Evolutionary conservation across 805 yeast species (phyloP).

Genomic region (Martiniozyma abietophila): DNA sequence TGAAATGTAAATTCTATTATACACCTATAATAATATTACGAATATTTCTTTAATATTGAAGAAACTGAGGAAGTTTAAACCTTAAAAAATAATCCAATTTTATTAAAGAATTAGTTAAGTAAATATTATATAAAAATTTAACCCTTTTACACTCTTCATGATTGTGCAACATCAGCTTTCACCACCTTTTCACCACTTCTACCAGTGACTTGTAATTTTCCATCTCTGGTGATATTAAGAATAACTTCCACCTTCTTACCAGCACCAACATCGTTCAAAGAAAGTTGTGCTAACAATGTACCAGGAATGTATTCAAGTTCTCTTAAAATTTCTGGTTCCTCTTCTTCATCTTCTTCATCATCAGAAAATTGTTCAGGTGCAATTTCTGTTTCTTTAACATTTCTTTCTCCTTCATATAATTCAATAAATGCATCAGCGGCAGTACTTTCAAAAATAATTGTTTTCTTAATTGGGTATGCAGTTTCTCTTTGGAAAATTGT

Average conservation of each 20-base stretch:
- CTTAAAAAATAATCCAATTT: background rate
- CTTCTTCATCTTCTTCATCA: conserved; percentile 51
- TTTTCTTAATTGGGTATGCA: conserved; percentile 81
- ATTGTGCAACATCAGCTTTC: conserved; percentile 35
- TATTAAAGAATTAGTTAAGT: background rate
- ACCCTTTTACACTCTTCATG: conserved; percentile 10
- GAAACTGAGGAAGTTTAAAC: too few species aligned
- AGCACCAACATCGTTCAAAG: conserved; percentile 58
- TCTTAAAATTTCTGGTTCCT: conserved; percentile 82
- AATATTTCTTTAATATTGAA: too few species aligned
- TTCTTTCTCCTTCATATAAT: conserved; percentile 78
- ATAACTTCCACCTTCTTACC: conserved; percentile 61
- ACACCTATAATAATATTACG: too few species aligned
- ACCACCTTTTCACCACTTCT: conserved; percentile 44
- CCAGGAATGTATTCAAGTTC: conserved; percentile 69
- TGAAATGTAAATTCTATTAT: too few species aligned
- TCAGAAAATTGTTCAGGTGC: conserved; percentile 55
- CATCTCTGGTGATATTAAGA: conserved; percentile 56
- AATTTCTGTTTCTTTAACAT: conserved; percentile 70
- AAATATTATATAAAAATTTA: background rate
- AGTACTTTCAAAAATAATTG: conserved; percentile 54
- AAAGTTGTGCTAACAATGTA: conserved; percentile 67
- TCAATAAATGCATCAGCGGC: conserved; percentile 56
- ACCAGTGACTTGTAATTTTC: conserved; percentile 54
- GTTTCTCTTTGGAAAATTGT: conserved; percentile 76